Base-by-base conservation (phyloP, 805 yeast species). In the Yueomyces sp. region DNA sequence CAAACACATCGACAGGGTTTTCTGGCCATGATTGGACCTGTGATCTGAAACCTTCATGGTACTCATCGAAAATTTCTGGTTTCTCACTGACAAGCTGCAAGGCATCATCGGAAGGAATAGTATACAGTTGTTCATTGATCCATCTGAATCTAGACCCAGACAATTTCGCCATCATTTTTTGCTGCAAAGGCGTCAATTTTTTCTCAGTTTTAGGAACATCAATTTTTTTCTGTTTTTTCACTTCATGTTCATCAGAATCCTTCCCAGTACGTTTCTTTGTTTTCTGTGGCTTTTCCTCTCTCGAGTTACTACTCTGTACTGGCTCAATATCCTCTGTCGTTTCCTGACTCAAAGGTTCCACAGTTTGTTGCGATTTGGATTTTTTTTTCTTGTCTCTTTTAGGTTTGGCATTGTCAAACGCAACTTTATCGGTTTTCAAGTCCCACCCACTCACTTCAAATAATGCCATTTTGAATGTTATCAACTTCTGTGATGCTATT, bases 11-110 rank as follows among this genome's bases (percentile, higher is more conserved):
- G n/a, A 92, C 95, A 1, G 99, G 99, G 56, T 92, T 92, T 64
- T 90, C 96, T 3, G 99, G 98, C 99, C 99, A 92, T 26, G 86
- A 73, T 56, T 84, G 87, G 19, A 92, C 97, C 62, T 92, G 99
- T 11, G 88, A 81, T 53, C 94, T 72, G 70, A 92, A 92, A 0
- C 99, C 99, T 45, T 79, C 81, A 59, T 94, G 98, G 55, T 92
- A 92, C 57, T 90, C 97, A 51, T 85, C 92, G 60, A 88, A 92
- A 47, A 92, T 68, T 28, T 78, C 77, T 0, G 99, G 98, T 53
- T 88, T 95, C 12, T 80, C 76, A 45, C 74, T 67, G 38, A 92
- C 77, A 47, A 92, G 64, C 28, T 71, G 67, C 29, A 85, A 66
- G 0, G 98, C 97, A 27, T 76, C 76, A 5, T 75, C 77, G 0